These are phyloP conservation scores for Calonectria leucothoes DNA, from an alignment of 2,329 filamentous ascomycete species.

Conservation along the genomic window DNA sequence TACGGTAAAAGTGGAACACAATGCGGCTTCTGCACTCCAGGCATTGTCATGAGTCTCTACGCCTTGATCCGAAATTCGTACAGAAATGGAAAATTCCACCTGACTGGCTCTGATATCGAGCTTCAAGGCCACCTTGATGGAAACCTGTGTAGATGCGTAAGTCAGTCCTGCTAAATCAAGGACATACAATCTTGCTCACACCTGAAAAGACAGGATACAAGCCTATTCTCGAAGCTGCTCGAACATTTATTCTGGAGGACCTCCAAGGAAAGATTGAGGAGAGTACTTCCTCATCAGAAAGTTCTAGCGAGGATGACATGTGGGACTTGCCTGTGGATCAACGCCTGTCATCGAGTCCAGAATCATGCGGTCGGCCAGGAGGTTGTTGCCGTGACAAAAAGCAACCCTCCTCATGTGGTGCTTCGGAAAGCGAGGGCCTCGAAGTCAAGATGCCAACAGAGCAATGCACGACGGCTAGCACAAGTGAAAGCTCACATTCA, in stretches of 20 bases:
- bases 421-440: neutral
- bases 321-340: neutral
- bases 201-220: slow-evolving; percentile 17
- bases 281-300: neutral
- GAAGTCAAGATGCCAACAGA: neutral
- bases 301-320: neutral
- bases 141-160: slow-evolving; percentile 82
- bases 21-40: slow-evolving; percentile 89
- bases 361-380: slow-evolving; percentile 18
- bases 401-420: neutral
- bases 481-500: neutral
- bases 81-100: slow-evolving; percentile 54
- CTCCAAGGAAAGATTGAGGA: slow-evolving; percentile 8
- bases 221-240: slow-evolving; percentile 16
- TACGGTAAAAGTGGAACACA: slow-evolving; percentile 71
- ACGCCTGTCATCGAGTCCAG: neutral
- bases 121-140: slow-evolving; percentile 94
- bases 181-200: neutral
- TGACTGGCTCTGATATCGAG: slow-evolving; percentile 77
- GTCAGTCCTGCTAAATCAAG: neutral
- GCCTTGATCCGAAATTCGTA: slow-evolving; percentile 79
- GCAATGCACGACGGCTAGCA: neutral
- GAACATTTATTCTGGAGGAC: slow-evolving; percentile 15
- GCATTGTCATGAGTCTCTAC: slow-evolving; percentile 94
- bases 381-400: slow-evolving; percentile 17